Base-by-base conservation (phyloP, 2,329 filamentous ascomycete genomes). In the Akanthomyces uredinophilus region DNA sequence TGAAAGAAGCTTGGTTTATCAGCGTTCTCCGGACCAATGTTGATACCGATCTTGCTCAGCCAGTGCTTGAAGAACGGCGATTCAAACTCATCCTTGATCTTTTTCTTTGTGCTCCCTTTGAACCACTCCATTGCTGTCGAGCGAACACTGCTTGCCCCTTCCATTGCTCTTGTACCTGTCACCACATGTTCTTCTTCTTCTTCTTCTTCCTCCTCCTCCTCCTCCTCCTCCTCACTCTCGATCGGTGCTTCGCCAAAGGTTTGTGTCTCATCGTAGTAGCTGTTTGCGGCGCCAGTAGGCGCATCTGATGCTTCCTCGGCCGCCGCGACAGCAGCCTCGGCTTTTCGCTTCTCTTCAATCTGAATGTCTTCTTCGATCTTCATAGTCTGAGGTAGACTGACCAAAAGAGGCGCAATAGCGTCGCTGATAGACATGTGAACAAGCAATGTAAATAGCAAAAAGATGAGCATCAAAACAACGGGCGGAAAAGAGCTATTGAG, bases 381-480 rank as follows among this genome's bases (percentile, higher is more conserved):
- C 2, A 88, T 78, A n/a, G 88, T 89, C 70, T 89, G 87, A 1
- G 92, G 92, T 1, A 96, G 83, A 69, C 88, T 94, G 71, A 90
- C 84, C 29, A 96, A 79, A 5, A 96, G 81, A 1, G 92, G 92
- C 35, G 85, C 79, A 52, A 96, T 83, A 2, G 92, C 90, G n/a
- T 78, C 78, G 70, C 89, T 88, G 57, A 96, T 79, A 4, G 83
- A 84, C 49, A 92, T 70, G 72, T 96, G 91, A 74, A 92, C 92
- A 22, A 96, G 79, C 1, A 86, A 75, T 2, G 89, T 90, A 73
- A 94, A 89, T 66, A 96, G 70, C 24, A 95, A 78, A 74, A 92
- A 88, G 59, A 88, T 77, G 54, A 94, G 81, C 86, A 93, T 92
- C 54, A 95, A 76, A 32, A 92, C 78, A 69, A 94, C 73, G 0